Conservation (phyloP, 768 basidiomycete genomes). For the Leccinum disarticulatum region DNA sequence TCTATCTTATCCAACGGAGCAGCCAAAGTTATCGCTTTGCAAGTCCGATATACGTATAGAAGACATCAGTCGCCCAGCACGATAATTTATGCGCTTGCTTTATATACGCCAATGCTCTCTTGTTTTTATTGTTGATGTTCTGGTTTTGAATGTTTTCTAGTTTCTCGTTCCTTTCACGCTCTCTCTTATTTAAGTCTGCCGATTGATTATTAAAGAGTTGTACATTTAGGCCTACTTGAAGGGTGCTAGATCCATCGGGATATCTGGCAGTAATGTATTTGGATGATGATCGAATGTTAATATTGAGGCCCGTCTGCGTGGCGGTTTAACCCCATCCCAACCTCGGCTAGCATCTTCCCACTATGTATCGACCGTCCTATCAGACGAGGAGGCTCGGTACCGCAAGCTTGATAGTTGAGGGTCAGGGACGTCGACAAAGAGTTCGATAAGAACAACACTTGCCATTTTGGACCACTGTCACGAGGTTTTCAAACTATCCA, state of each 20-base stretch:
- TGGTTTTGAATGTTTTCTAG: constrained; percentile 5
- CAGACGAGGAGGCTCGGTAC: background rate
- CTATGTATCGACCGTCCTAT: background rate
- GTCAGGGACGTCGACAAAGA: background rate
- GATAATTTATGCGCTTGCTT: constrained; percentile 14
- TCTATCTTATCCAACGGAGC: background rate
- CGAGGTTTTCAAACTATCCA: constrained; percentile 1
- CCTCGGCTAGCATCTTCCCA: background rate
- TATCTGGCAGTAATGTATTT: background rate
- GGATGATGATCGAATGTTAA: background rate
- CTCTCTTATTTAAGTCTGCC: constrained; percentile 7
- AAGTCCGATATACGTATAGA: constrained; percentile 7
- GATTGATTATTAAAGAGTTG: constrained; percentile 7
- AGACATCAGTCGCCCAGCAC: constrained; percentile 8
- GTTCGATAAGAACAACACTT: background rate
- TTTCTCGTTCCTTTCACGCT: background rate
- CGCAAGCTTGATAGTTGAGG: background rate
- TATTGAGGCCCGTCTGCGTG: background rate
- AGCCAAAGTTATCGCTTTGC: constrained; percentile 2
- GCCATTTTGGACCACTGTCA: constrained; percentile 5
- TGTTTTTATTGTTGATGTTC: constrained; percentile 13
- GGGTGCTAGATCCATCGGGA: background rate
- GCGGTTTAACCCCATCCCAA: background rate
- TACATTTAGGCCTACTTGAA: background rate
- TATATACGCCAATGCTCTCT: constrained; percentile 14